Percentiles rank a stretch among this genome's conserved stretches.
These are phyloP conservation scores for Glycine latifolia DNA, from an alignment of 306 rosid genomes.

Conservation along the genomic window DNA sequence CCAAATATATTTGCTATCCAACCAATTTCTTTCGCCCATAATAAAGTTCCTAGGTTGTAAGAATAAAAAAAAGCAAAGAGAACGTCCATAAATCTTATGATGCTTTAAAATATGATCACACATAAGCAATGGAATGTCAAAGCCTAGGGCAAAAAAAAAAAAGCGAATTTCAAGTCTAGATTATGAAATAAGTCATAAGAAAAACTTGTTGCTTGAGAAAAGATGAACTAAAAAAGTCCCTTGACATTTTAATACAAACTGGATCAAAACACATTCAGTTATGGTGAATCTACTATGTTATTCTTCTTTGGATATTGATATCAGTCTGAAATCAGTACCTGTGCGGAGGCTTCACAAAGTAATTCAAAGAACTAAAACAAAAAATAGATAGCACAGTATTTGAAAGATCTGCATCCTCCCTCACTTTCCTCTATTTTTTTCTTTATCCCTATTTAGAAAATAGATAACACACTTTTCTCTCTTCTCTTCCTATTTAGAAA, in stretches of 20 bases:
- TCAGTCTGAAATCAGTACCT: not conserved
- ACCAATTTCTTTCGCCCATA: slow-evolving; percentile 61
- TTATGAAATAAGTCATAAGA: not conserved
- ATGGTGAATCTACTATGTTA: not conserved
- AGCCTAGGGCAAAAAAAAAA: not conserved
- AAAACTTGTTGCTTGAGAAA: not conserved
- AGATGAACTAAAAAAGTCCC: not conserved
- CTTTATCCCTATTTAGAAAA: too few species aligned
- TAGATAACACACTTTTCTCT: too few species aligned
- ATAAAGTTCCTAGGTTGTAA: slow-evolving; percentile 69
- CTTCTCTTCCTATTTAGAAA: too few species aligned
- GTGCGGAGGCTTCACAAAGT: not conserved
- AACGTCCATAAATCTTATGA: slow-evolving; percentile 14
- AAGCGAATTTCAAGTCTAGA: slow-evolving; percentile 1
- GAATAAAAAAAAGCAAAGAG: slow-evolving; percentile 13
- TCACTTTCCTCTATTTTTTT: not conserved
- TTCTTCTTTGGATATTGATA: not conserved
- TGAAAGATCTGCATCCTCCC: not conserved
- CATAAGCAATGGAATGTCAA: slow-evolving; percentile 26
- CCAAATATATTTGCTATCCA: not conserved
- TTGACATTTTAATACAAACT: not conserved
- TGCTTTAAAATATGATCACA: slow-evolving; percentile 26
- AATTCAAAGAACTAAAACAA: not conserved
- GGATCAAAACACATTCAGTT: too few species aligned
- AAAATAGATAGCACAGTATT: not conserved